Evolutionary conservation across 352 stramenopile genomes (phyloP).

Genomic region (Globisporangium mamillatum): DNA sequence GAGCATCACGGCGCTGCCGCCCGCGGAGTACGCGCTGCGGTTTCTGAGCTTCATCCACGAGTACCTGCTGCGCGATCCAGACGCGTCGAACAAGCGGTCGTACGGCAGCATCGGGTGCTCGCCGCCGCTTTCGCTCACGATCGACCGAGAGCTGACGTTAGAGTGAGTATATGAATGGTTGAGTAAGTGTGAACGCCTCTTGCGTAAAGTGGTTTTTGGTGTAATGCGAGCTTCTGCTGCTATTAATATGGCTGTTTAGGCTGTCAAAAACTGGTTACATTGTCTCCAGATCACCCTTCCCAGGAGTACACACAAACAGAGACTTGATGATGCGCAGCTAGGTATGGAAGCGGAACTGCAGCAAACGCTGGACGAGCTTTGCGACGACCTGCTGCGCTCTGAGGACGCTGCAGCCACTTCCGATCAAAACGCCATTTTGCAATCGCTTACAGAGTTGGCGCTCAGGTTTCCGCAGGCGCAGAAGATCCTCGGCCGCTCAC

Average conservation of each 20-base stretch:
- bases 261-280: neutral
- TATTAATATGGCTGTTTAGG: neutral
- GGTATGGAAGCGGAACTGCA: constrained; percentile 30
- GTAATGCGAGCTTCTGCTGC: neutral
- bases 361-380: constrained; percentile 33
- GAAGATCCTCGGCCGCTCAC: constrained; percentile 23
- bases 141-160: constrained; percentile 7
- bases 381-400: constrained; percentile 30
- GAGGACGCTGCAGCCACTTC: constrained; percentile 3
- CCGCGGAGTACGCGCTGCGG: constrained; percentile 79
- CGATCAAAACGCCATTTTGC: constrained; percentile 27
- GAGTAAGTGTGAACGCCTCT: constrained; percentile 1
- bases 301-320: neutral
- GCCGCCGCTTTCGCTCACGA: constrained; percentile 13
- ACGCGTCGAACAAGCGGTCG: constrained; percentile 54
- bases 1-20: constrained; percentile 75
- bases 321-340: neutral
- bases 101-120: constrained; percentile 68
- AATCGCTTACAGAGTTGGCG: constrained; percentile 31
- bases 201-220: constrained; percentile 3
- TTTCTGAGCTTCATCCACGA: constrained; percentile 87
- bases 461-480: constrained; percentile 28
- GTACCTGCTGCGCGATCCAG: constrained; percentile 68
- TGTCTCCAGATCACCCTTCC: neutral
- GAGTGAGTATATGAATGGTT: neutral